Base-by-base conservation (phyloP, 257 asterid genomes). In the Solanum lignicaule region DNA sequence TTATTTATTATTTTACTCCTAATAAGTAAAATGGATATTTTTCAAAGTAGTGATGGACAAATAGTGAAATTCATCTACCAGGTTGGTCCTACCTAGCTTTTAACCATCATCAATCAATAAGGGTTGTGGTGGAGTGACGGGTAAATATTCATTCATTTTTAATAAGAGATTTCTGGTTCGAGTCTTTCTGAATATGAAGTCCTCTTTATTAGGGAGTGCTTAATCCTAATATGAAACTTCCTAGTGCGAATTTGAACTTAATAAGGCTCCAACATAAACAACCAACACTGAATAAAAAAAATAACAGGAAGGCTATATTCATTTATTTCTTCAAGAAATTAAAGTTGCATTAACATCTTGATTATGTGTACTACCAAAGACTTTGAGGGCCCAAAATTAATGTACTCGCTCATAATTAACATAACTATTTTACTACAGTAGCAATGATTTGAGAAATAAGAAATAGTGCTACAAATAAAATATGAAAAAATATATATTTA, bases 151-250 rank as follows among this genome's bases (percentile, higher is more conserved):
- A 16, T 18, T 18, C 4, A 52, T 52, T 52, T 52, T 18, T 52
- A 52, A 52, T 52, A 6, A 2, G 23, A 52, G 1, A 2, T 16
- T 52, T 52, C 0, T 6, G 10, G 23, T 18, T 52, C 0, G 0
- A 52, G 4, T 52, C 4, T 52, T 52, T 18, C 0, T 52, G 0
- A 52, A 52, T 52, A 52, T 0, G 10, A 0, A 52, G 23, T 52
- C 4, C 8, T 3, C 23, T 52, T 52, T 52, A 6, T 52, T 52
- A 52, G n/a, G 0, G 62, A 6, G 62, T 20, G 23, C n/a, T 18
- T 18, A 52, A 0, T 52, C 4, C n/a, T 52, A 52, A 52, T 6
- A 18, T 52, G 62, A 52, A 7, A 52, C 1, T 52, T 52, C 0
- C 1, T 1, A 52, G 10, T 52, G 4, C 9, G 1, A 16, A 52